Evolutionary conservation across 1,284 basidiomycete species (phyloP).

Genomic region (Puccinia horiana): DNA sequence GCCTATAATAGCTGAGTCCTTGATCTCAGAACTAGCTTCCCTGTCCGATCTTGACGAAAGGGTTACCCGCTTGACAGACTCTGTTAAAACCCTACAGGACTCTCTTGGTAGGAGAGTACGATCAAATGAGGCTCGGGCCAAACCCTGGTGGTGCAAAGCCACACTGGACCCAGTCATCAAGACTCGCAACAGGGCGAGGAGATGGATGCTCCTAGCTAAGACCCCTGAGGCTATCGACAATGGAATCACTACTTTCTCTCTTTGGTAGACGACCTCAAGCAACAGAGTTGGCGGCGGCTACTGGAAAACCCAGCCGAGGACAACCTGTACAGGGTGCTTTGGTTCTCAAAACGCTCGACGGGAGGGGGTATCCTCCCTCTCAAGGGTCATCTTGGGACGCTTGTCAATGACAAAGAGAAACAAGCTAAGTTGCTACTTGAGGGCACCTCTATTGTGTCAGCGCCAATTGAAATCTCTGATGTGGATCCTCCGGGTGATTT

Average conservation of each 20-base stretch:
- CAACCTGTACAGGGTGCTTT: not conserved
- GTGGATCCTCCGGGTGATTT: too few species aligned
- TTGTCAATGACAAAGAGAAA: not conserved
- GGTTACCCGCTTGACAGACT: not conserved
- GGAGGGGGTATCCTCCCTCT: not conserved
- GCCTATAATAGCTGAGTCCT: not conserved
- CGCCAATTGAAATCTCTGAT: not conserved
- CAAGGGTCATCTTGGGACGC: not conserved
- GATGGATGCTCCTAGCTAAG: slow-evolving; percentile 7
- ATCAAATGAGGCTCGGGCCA: not conserved
- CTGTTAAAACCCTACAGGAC: not conserved
- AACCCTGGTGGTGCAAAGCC: slow-evolving; percentile 16
- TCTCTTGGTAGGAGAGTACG: not conserved
- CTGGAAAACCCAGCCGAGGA: not conserved
- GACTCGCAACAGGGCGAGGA: not conserved
- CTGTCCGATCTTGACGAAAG: not conserved
- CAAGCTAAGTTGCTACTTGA: not conserved
- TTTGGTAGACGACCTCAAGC: not conserved
- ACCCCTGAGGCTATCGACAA: not conserved
- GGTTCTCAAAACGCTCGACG: not conserved
- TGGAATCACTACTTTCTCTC: too few species aligned
- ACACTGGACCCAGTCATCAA: not conserved
- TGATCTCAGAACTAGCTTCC: too few species aligned
- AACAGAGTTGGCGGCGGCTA: not conserved
- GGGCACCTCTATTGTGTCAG: not conserved